phyloP scores from a whole-genome alignment of 2,329 filamentous ascomycete genomes.

The Trichoderma sp. region DNA sequence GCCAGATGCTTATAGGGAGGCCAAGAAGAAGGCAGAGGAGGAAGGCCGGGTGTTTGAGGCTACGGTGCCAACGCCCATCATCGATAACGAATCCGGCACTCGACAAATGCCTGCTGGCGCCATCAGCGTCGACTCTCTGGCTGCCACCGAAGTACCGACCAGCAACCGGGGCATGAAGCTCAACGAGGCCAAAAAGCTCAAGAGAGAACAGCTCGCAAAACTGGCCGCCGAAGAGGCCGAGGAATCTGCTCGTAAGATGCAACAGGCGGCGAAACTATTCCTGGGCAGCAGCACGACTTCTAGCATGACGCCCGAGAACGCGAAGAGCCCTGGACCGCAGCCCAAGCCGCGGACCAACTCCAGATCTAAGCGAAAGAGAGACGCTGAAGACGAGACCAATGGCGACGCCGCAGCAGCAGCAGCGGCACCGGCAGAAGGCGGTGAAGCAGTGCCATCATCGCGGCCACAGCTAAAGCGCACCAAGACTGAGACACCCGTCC shows the following conservation, averaged over 20 bases:
- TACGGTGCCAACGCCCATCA: conserved; percentile 33
- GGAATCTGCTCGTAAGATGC: conserved; percentile 53
- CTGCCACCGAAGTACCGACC: conserved; percentile 59
- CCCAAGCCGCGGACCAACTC: conserved; percentile 33
- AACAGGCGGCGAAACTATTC: conserved; percentile 46
- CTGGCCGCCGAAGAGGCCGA: conserved; percentile 61
- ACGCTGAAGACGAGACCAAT: conserved; percentile 32
- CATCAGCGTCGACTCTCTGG: conserved; percentile 55
- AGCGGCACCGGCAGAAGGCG: conserved; percentile 16
- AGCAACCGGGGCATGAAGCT: conserved; percentile 74
- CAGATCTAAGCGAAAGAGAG: conserved; percentile 47
- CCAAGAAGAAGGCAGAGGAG: conserved; percentile 63
- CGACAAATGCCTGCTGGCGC: conserved; percentile 58
- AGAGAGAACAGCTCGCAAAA: conserved; percentile 62
- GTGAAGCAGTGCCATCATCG: conserved; percentile 31
- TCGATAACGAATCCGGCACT: conserved; percentile 50
- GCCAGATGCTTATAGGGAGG: conserved; percentile 58
- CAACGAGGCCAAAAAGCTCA: conserved; percentile 74
- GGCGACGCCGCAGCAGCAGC: conserved; percentile 28
- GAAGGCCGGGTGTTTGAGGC: conserved; percentile 60
- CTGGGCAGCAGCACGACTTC: conserved; percentile 34
- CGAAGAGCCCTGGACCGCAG: conserved; percentile 23
- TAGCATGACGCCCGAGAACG: conserved; percentile 31
- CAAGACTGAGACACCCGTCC: conserved; percentile 58
- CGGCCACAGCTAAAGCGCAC: conserved; percentile 48